Base-by-base conservation (phyloP, 2,329 filamentous ascomycete species). In the Sclerotinia minor region DNA sequence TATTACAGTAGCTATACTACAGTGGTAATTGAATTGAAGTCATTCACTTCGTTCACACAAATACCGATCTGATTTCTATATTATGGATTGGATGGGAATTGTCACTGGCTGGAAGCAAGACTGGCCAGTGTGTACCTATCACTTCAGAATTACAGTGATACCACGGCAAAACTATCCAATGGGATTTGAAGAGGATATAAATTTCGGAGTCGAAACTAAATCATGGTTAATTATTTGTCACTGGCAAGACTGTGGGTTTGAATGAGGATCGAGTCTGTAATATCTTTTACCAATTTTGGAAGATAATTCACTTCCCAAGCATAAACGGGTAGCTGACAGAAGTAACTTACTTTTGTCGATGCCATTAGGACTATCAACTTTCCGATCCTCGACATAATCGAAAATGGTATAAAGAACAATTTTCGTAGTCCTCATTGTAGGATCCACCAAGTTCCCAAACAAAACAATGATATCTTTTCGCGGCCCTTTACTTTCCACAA, bases 81-180 rank as follows among this genome's bases (percentile, higher is more conserved):
- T 49, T 49, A 49, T 60, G 19, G 35, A 60, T 60, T 60, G 58
- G 58, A 35, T 60, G 58, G 58, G 49, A 17, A 44, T 60, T 7
- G 58, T 44, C 17, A 7, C 24, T 60, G 58, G 58, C 13, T 60
- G 7, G 58, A 60, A 35, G 29, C 45, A 3, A 60, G 26, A 9
- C n/a, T 49, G 19, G 5, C 19, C 5, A n/a, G 32, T 35, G 29
- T 60, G 2, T 21, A 35, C 1, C 2, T 8, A 15, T 21, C 19
- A 35, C 3, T 24, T 2, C 15, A 11, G 21, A 29, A 6, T 9
- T 35, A 24, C 17, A 26, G 7, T n/a, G 57, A 5, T n/a, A n/a
- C 21, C 9, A 1, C 26, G 3, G 19, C 21, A 21, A 6, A 17
- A 5, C 7, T 15, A 8, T 29, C 32, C 9, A 32, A 6, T 47